Evolutionary conservation across 805 yeast genomes (phyloP), one percentile per base, ranked within the genome.

Genomic region (Suhomyces sp.): DNA sequence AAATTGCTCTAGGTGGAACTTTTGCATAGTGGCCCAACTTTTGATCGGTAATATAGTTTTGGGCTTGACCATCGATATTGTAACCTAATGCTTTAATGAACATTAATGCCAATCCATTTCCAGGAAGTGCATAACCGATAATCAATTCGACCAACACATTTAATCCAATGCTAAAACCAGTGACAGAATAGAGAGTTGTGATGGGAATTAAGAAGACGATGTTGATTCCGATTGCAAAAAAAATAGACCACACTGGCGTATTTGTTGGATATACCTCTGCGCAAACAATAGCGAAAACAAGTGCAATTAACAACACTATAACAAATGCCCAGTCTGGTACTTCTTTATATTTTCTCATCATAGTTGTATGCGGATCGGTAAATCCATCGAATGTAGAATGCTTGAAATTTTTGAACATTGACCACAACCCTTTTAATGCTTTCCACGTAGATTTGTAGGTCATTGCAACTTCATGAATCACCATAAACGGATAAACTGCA

Each of bases 181-280:
- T 50, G 1, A 33, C 24, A 1, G 56, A 40, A 15, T 35, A 39
- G 16, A 53, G 23, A 2, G 46, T 35, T 6, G 43, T 36, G 15
- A 50, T 36, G 2, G 56, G 56, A 34, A 51, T 33, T 43, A 76
- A 58, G 42, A 77, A 76, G 4, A 71, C 57, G 26, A 70, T 56
- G 42, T 75, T 76, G 26, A 78, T 59, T 14, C 65, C 79, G 23
- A 76, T 46, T 4, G 75, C 68, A 42, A 78, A 68, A 58, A 77
- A 70, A 26, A 78, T 60, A 20, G 76, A 72, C 83, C 83, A 78
- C 13, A 77, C 75, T 14, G 83, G 82, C 4, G 82, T 74, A 33
- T 75, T 60, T 3, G 58, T 62, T 4, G 69, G 68, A 28, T 54
- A 63, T 9, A 59, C 32, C 31, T 47, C 29, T 9, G 58, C 63